Base-by-base conservation (phyloP, 2,329 filamentous ascomycete genomes). In the Lasiodiplodia hormozganensis region DNA sequence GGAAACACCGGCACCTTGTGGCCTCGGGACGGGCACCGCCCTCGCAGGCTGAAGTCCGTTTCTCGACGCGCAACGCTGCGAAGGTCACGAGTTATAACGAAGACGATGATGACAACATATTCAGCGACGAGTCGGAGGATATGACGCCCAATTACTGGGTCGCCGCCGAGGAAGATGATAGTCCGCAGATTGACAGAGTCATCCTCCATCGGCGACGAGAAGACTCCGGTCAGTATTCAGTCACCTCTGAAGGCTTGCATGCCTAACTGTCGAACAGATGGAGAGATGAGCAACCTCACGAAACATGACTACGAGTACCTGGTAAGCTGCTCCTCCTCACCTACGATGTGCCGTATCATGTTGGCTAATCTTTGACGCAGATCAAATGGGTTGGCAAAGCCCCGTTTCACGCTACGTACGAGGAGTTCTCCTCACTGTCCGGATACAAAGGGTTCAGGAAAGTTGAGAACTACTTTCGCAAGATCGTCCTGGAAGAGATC, bases 341-440 rank as follows among this genome's bases (percentile, higher is more conserved):
- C n/a, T 4, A 5, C 8, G 5, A 4, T 18, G 11, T 36, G 10
- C 51, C 21, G n/a, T 3, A 25, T 67, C 38, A 47, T 47, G 18
- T 21, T 21, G 71, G 76, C 69, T 77, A 70, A 47, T 4, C 36
- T 2, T 51, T 11, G 10, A 23, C 74, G 23, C 88, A 90, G 80
- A 94, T 99, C 80, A 99, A 99, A 83, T 99, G 96, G 96, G 93
- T 97, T 80, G 93, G 91, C 72, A 93, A 94, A 80, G 97, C 96
- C 12, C 94, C 99, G 78, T 90, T 97, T 73, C 96, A 99, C 82
- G 92, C 96, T 68, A 97, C 94, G 0, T 99, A 96, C 95, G 94
- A 98, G 80, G 90, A 89, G 0, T 90, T 90, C 69, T 89, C 92
- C 67, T 87, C 85, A 23, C 87, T 97, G 34, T 86, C 88, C 28